Evolutionary conservation across 2,329 filamentous ascomycete genomes (phyloP).

Genomic region (Graphiopsis chlorocephala): DNA sequence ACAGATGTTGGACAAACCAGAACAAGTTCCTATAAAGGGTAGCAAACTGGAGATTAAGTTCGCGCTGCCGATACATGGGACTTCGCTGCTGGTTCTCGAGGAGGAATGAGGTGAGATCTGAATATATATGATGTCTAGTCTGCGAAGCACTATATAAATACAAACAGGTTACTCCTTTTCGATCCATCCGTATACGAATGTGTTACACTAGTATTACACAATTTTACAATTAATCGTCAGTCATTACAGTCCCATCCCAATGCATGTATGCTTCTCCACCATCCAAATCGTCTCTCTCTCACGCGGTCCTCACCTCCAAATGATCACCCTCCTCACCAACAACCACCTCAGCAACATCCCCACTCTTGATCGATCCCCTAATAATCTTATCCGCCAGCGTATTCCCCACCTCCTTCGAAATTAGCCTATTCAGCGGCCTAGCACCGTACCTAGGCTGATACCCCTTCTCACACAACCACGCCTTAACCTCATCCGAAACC

Average conservation of each 20-base stretch:
- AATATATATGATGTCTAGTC: too few relatives aligned
- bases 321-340: conserved; percentile 58
- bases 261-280: neutral
- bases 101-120: neutral
- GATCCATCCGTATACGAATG: neutral
- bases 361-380: conserved; percentile 72
- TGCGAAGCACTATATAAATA: neutral
- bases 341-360: conserved; percentile 68
- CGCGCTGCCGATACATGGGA: neutral
- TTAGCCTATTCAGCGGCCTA: conserved; percentile 83
- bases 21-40: neutral
- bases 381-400: conserved; percentile 89
- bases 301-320: conserved; percentile 28
- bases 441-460: conserved; percentile 93
- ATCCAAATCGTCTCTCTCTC: neutral
- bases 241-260: conserved; percentile 3
- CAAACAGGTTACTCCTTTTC: neutral
- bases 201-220: conserved; percentile 14
- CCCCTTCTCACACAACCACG: conserved; percentile 84
- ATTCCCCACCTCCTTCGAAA: conserved; percentile 86
- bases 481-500: conserved; percentile 68
- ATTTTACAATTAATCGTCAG: conserved; percentile 11
- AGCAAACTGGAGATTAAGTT: neutral
- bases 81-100: neutral
- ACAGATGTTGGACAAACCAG: neutral